Base-by-base conservation (phyloP, 106 monocot genomes). In the Chionographis japonica region DNA sequence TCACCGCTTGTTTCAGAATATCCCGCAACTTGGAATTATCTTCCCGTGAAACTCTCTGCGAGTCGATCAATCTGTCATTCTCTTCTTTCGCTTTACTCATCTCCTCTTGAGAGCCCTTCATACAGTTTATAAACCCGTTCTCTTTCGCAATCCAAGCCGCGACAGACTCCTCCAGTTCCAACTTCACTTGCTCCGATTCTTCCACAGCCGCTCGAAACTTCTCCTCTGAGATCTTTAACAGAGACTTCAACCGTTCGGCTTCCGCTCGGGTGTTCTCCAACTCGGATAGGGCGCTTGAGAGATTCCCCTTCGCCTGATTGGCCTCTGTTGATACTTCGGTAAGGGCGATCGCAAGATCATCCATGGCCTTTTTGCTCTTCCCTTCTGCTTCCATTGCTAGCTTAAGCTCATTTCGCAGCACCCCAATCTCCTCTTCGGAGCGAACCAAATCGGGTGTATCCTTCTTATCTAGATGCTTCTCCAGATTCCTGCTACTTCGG, bases 1-100 rank as follows among this genome's bases (percentile, higher is more conserved):
- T 81, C 58, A 92, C 62, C 2, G 88, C 85, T 60, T 88, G 85
- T 65, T 88, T 92, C 66, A 88, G 59, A 50, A 85, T 85, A 55
- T 92, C 91, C 37, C 91, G 70, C 57, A 87, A 40, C 52, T 69
- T 76, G 2, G 78, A 67, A 16, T 64, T 70, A 37, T 92, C 92
- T 18, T 80, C 85, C 40, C 79, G 79, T 0, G 76, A 74, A 18
- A 63, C 27, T 55, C 69, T 69, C 52, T 77, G 82, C 0, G 79
- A 75, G n/a, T 80, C 80, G 12, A 69, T 65, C 54, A 85, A 35
- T 54, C 68, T 76, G 2, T 19, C 50, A 46, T 79, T 88, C 54
- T 88, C 88, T 38, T 80, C 65, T 59, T 78, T 77, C 41, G 53
- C 19, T 11, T 60, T 68, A 1, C 6, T 66, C 35, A 85, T 77